Conservation (phyloP, 2,329 filamentous ascomycete species). For the Cryphonectria carpinicola region DNA sequence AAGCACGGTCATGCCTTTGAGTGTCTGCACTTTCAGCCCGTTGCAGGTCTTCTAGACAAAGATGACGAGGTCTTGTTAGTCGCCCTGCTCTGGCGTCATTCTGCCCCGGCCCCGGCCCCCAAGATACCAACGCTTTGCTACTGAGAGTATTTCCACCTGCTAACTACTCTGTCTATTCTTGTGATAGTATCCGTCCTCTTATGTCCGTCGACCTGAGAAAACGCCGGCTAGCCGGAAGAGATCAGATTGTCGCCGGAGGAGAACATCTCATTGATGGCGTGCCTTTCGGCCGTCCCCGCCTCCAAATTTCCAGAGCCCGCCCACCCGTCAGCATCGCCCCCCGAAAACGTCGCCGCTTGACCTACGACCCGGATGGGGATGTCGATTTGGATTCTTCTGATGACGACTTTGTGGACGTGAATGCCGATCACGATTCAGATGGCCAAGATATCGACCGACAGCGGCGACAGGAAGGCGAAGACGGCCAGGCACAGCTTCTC, state of each 20-base stretch:
- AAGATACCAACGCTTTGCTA: neutral
- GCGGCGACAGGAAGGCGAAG: constrained; percentile 31
- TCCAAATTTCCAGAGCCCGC: constrained; percentile 62
- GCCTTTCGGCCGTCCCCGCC: constrained; percentile 75
- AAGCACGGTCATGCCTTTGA: constrained; percentile 69
- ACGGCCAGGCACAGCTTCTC: constrained; percentile 30
- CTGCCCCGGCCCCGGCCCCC: too few relatives aligned
- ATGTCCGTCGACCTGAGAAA: constrained; percentile 74
- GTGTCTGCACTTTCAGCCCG: constrained; percentile 81
- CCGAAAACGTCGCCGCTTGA: constrained; percentile 66
- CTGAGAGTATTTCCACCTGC: constrained; percentile 4
- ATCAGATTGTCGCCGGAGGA: constrained; percentile 80
- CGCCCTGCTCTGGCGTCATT: neutral
- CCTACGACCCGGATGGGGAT: constrained; percentile 38
- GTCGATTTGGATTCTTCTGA: constrained; percentile 49
- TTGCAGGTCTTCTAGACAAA: constrained; percentile 72
- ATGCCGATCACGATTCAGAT: constrained; percentile 40
- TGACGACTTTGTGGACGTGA: constrained; percentile 40
- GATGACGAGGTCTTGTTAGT: constrained; percentile 81
- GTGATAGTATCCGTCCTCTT: constrained; percentile 73
- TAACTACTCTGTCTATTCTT: constrained; percentile 29
- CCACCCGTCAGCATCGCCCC: constrained; percentile 74
- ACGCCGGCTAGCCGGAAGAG: constrained; percentile 73
- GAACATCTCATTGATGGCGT: constrained; percentile 84
- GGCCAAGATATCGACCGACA: constrained; percentile 33